phyloP scores from a whole-genome alignment of 2,329 filamentous ascomycete species.

The Alternaria consortialis region DNA sequence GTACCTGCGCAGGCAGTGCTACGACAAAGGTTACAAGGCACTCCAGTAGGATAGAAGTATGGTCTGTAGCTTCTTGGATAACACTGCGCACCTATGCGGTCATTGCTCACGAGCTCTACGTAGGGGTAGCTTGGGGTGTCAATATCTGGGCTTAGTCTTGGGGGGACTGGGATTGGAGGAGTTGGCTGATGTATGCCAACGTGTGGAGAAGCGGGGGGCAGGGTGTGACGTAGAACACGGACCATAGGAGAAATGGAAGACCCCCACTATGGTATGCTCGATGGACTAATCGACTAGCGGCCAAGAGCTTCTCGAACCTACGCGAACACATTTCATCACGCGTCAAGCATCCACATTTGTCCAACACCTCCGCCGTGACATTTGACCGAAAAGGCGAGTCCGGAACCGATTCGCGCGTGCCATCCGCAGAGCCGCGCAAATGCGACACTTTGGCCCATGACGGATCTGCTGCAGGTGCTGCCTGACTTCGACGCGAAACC shows the following conservation, averaged over 20 bases:
- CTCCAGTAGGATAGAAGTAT: constrained; percentile 3
- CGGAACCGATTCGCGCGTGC: constrained; percentile 27
- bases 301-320: not conserved
- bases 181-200: constrained; percentile 26
- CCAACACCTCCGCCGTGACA: constrained; percentile 3
- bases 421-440: constrained; percentile 47
- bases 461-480: constrained; percentile 83
- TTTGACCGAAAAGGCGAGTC: constrained; percentile 7
- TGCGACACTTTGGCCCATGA: constrained; percentile 65
- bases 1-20: constrained; percentile 6
- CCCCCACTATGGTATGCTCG: not conserved
- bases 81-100: constrained; percentile 21
- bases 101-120: constrained; percentile 24
- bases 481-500: constrained; percentile 77
- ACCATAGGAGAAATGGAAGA: constrained; percentile 31
- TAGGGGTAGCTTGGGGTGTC: constrained; percentile 9
- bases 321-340: constrained; percentile 10
- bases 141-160: constrained; percentile 13
- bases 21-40: not conserved
- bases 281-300: not conserved
- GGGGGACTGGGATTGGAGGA: constrained; percentile 12
- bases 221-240: constrained; percentile 28
- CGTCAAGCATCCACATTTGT: constrained; percentile 4
- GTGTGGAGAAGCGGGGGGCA: constrained; percentile 28
- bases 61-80: not conserved